Evolutionary conservation across 192 early-diverging fungal genomes (phyloP).

Genomic region (Gigaspora rosea): DNA sequence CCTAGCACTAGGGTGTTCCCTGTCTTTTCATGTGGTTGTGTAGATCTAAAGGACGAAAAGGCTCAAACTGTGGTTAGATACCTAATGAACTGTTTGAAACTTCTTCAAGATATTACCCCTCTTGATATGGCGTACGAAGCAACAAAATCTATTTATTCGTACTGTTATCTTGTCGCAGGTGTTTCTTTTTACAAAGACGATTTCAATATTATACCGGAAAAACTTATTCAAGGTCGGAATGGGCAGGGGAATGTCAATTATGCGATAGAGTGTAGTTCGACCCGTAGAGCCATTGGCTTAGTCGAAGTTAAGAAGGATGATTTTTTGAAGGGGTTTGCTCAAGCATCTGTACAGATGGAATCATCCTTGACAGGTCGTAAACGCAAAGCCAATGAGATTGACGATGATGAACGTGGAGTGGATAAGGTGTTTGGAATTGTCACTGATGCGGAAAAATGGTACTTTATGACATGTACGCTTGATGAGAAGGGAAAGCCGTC

Average conservation of each 20-base stretch:
- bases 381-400: not conserved
- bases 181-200: not conserved
- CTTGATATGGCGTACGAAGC: not conserved
- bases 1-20: not conserved
- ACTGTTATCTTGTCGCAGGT: not conserved
- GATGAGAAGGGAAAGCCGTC: not conserved
- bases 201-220: constrained; percentile 6
- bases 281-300: not conserved
- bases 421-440: too few relatives aligned
- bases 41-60: not conserved
- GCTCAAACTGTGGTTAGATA: not conserved
- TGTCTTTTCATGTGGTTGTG: constrained; percentile 1
- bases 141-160: constrained; percentile 17
- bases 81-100: not conserved
- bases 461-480: not conserved
- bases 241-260: not conserved
- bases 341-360: not conserved
- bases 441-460: too few relatives aligned
- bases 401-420: not conserved
- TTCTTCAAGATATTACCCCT: not conserved
- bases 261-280: not conserved
- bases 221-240: constrained; percentile 8
- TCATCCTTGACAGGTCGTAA: not conserved
- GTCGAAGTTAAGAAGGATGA: constrained; percentile 10
- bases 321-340: not conserved